phyloP scores from a whole-genome alignment of 371 early-diverging fungal species.

The Lichtheimia ramosa region DNA sequence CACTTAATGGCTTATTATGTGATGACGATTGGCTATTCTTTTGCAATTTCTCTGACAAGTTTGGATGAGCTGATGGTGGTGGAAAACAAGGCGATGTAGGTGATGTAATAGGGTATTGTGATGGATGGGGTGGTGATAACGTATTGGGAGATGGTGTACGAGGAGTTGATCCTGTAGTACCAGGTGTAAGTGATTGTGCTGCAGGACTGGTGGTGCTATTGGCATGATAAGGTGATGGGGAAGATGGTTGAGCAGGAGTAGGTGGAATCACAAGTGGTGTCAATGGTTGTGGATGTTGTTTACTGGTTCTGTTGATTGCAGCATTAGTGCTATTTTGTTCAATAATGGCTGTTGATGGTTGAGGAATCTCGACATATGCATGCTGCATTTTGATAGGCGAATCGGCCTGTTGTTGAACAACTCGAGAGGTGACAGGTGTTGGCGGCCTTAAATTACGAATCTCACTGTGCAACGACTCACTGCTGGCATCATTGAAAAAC shows the following conservation, averaged over 20 bases:
- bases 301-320: constrained; percentile 1
- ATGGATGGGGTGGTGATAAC: constrained; percentile 11
- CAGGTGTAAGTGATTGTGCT: neutral
- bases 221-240: constrained; percentile 7
- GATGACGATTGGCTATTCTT: constrained; percentile 1
- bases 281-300: constrained; percentile 29
- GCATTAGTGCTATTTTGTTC: constrained; percentile 2
- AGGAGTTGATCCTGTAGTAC: constrained; percentile 6
- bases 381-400: constrained; percentile 21
- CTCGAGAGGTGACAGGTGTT: constrained; percentile 8
- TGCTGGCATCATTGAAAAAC: constrained; percentile 14
- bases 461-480: constrained; percentile 17
- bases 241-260: constrained; percentile 21
- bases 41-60: constrained; percentile 3
- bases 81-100: constrained; percentile 11
- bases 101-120: neutral
- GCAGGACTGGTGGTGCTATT: constrained; percentile 4
- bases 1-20: neutral
- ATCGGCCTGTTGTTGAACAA: constrained; percentile 9
- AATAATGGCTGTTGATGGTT: constrained; percentile 19
- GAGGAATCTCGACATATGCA: constrained; percentile 15
- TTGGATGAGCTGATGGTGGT: constrained; percentile 8
- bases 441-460: constrained; percentile 19
- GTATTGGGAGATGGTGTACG: constrained; percentile 24
- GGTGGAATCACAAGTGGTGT: constrained; percentile 35